These are phyloP conservation scores for Psilocybe cyanescens DNA, from an alignment of 768 basidiomycete genomes.

Conservation along the genomic window DNA sequence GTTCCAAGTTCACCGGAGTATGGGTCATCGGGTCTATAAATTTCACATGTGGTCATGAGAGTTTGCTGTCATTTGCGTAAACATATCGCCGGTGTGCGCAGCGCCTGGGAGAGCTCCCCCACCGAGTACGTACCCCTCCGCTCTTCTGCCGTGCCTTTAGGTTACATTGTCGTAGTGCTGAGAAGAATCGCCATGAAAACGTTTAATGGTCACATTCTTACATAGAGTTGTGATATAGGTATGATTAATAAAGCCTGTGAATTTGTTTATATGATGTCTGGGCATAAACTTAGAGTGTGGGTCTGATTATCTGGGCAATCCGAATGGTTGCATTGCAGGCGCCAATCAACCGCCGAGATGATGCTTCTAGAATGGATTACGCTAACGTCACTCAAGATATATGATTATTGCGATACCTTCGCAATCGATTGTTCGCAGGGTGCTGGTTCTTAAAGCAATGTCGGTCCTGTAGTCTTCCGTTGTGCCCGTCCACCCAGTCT, in stretches of 20 bases:
- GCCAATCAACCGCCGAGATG: conserved; percentile 14
- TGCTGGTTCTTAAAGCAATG: neutral
- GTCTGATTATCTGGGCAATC: conserved; percentile 2
- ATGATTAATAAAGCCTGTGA: neutral
- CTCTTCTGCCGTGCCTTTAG: too few relatives aligned
- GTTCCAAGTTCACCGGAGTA: neutral
- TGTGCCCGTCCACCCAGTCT: neutral
- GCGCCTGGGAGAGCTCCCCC: too few relatives aligned
- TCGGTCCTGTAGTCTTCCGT: neutral
- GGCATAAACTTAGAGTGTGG: neutral
- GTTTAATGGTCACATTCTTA: neutral
- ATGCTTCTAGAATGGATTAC: conserved; percentile 1
- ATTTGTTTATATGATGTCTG: neutral
- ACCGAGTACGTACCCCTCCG: too few relatives aligned
- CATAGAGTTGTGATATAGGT: conserved; percentile 1
- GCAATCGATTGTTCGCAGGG: neutral
- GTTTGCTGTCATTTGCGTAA: neutral
- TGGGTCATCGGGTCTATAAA: neutral
- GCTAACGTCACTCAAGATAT: neutral
- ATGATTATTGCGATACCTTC: neutral
- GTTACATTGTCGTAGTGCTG: neutral
- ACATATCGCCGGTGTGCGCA: neutral
- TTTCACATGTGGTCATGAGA: neutral
- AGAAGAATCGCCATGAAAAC: neutral
- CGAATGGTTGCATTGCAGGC: conserved; percentile 8